Evolutionary conservation across 1,284 basidiomycete genomes (phyloP), one percentile per base, ranked within the genome.

Genomic region (Ustilago crameri): DNA sequence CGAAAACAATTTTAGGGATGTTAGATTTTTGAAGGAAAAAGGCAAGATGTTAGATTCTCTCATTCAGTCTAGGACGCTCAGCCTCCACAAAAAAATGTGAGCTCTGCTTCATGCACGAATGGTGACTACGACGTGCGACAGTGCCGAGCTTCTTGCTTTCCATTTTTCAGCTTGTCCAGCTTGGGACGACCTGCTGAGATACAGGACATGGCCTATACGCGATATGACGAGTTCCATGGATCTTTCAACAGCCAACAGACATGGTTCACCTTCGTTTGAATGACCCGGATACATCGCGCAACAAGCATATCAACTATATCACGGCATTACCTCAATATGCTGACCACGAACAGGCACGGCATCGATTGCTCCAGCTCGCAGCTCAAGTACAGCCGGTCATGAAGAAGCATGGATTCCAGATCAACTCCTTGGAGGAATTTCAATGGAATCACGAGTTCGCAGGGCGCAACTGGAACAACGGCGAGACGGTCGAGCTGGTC

Each of bases 401-500:
- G 76, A 74, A 73, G 44, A 44, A 44, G 22, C 65, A 75, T 24
- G 76, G 75, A 14, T 74, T 78, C 32, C 64, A 69, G 51, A 69
- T 78, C 57, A 78, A 76, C 57, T 75, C 72, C 18, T 61, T 78
- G 14, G 76, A 76, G 34, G 74, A 78, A 41, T 76, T 69, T 22
- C 61, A 76, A 51, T 71, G 59, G 57, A 79, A 79, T 26, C 61
- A 68, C 24, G 75, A 79, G 47, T 76, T 78, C 20, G 71, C 74
- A 12, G 76, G 74, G 9, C 59, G 76, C 18, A 74, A 77, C 55
- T 79, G 76, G 76, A 75, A 79, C 55, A 71, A 68, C 20, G 76
- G 76, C 26, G 76, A 79, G 47, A 74, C 60, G 30, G 59, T 79
- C 30, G 76, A 76, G 38, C 58, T 79, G 15, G 69, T 79, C 18